Base-by-base conservation (phyloP, 192 early-diverging fungal genomes). In the Mortierella antarctica region DNA sequence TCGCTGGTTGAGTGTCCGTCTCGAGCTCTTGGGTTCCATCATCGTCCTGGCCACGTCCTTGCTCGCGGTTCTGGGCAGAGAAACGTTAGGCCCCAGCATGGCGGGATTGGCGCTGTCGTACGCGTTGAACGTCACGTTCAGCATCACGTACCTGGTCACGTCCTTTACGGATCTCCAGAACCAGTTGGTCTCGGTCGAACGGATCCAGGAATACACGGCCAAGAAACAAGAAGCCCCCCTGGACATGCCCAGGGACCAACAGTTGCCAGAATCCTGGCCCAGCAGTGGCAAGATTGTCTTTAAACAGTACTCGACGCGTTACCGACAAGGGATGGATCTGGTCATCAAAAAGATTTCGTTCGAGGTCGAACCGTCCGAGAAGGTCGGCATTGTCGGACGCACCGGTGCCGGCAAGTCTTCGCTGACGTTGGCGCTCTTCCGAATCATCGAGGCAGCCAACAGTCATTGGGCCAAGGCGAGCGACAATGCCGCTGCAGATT, bases 101-200 rank as follows among this genome's bases (percentile, higher is more conserved):
- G 90, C 92, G 20, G 92, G 91, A 4, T 60, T 92, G 67, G 82
- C 88, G 20, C 82, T 93, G 9, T 87, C 88, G 1, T 95, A 93
- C 74, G 90, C 94, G 14, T 65, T 93, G 15, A 86, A 84, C 13
- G 86, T 94, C 41, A 95, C 95, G 15, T 91, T 95, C 63, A 89
- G 91, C 48, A 83, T 97, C 47, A 92, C 93, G 60, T 96, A 91
- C 92, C 85, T 92, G 70, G 89, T 97, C 20, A 89, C 94, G 15
- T 90, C 91, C 55, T 92, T 88, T 46, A 93, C 93, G 63, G 94
- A 96, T 61, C 90, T 97, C 52, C 94, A 95, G 71, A 89, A 89
- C 88, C 45, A 60, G 86, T n/a, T 78, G 0, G 57, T 78, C 21
- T 66, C 60, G 6, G 62, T 78, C 7, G 75, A 78, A 20, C 68